These are phyloP conservation scores for Physcomitrium patens DNA, from an alignment of 225 moss, liverwort and hornwort species.

Conservation along the genomic window DNA sequence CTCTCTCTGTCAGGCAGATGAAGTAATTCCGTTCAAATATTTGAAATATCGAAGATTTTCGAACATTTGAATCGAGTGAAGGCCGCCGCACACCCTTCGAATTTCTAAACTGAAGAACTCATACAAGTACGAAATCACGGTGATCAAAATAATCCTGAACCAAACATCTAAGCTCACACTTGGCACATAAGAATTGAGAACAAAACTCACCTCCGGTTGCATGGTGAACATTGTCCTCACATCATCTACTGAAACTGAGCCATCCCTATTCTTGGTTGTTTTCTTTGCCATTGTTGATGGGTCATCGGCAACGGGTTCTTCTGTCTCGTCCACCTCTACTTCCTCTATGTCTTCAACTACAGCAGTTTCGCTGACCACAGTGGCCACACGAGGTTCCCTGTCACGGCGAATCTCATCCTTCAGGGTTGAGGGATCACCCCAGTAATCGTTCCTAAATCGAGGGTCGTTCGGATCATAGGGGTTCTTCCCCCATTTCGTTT, in stretches of 20 bases:
- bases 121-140: background rate
- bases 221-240: conserved; percentile 58
- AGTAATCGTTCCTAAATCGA: conserved; percentile 92
- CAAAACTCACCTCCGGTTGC: conserved; percentile 48
- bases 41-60: background rate
- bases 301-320: conserved; percentile 35
- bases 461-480: conserved; percentile 92
- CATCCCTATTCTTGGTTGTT: conserved; percentile 38
- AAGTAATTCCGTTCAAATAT: background rate
- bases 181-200: background rate
- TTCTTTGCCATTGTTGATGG: conserved; percentile 28
- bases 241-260: conserved; percentile 55
- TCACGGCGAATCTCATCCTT: conserved; percentile 84
- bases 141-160: background rate
- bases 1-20: background rate
- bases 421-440: conserved; percentile 80
- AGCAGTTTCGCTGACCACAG: conserved; percentile 53
- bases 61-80: no score
- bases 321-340: conserved; percentile 47
- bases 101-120: background rate
- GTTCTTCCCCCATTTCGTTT: conserved; percentile 84
- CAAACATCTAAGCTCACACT: background rate
- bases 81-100: no score
- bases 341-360: conserved; percentile 65
- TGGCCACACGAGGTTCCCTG: conserved; percentile 66